Evolutionary conservation across 2,329 filamentous ascomycete species (phyloP).

Genomic region (Chrysoporthe deuterocubensis): DNA sequence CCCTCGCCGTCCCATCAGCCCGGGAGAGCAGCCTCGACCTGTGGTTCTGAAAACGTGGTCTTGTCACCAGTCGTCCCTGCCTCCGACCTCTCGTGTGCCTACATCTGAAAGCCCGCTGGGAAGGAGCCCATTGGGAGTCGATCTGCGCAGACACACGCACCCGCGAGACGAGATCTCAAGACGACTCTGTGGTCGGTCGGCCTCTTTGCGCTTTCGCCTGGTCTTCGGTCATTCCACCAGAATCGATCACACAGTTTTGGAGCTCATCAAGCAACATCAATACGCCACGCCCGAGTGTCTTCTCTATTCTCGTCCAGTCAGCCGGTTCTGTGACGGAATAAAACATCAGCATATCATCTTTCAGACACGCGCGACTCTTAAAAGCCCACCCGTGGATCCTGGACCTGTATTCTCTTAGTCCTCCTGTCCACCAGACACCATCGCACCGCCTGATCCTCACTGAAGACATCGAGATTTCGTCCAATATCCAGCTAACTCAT

Average conservation of each 20-base stretch:
- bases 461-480: neutral
- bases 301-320: slow-evolving; percentile 18
- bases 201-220: neutral
- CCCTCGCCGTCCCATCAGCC: neutral
- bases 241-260: slow-evolving; percentile 8
- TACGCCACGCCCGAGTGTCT: slow-evolving; percentile 17
- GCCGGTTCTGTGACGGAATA: slow-evolving; percentile 21
- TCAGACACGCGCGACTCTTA: slow-evolving; percentile 14
- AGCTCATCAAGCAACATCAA: slow-evolving; percentile 25
- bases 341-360: slow-evolving; percentile 23
- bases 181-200: neutral
- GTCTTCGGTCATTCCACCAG: too few relatives aligned
- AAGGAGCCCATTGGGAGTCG: neutral
- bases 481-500: slow-evolving; percentile 26
- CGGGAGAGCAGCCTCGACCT: neutral
- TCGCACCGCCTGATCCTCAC: neutral
- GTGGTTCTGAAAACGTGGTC: neutral
- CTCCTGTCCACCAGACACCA: neutral
- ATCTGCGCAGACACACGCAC: neutral
- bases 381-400: slow-evolving; percentile 1
- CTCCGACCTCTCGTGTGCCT: neutral
- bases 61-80: neutral
- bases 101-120: neutral
- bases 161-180: neutral
- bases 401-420: slow-evolving; percentile 1